phyloP scores from a whole-genome alignment of 768 basidiomycete species.

The Calocera viscosa region DNA sequence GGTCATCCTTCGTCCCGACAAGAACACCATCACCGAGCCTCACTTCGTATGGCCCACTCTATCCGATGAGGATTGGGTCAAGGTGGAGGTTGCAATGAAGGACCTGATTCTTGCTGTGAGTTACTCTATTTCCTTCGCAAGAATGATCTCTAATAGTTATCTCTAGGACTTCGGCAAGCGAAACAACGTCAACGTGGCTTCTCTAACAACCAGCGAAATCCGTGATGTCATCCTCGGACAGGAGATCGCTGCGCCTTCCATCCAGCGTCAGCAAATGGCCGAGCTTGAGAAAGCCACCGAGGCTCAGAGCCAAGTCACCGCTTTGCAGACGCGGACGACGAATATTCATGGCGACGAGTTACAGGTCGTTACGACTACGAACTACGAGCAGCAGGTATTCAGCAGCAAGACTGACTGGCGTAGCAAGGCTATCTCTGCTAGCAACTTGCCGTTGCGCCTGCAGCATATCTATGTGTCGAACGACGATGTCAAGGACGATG shows the following conservation, averaged over 20 bases:
- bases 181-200: constrained; percentile 97
- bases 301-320: constrained; percentile 89
- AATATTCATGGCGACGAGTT: constrained; percentile 96
- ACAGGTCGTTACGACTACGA: constrained; percentile 90
- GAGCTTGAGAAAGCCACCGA: constrained; percentile 95
- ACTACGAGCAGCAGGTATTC: constrained; percentile 97
- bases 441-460: constrained; percentile 86
- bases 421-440: constrained; percentile 92
- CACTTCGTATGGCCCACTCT: constrained; percentile 97
- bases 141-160: not conserved
- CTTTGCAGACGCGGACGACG: constrained; percentile 94
- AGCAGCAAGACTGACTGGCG: constrained; percentile 99
- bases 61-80: constrained; percentile 93
- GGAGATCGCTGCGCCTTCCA: constrained; percentile 88
- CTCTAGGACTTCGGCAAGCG: constrained; percentile 91
- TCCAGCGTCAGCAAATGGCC: constrained; percentile 96
- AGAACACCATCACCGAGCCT: constrained; percentile 89
- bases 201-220: constrained; percentile 89
- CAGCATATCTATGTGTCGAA: constrained; percentile 99
- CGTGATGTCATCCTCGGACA: constrained; percentile 98
- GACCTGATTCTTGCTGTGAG: constrained; percentile 81
- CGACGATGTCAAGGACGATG: constrained; percentile 98
- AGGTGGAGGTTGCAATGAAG: constrained; percentile 97
- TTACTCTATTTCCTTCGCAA: not conserved
- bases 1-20: constrained; percentile 94